Base-by-base conservation (phyloP, 2,329 filamentous ascomycete species). In the Fusarium verticillioides region DNA sequence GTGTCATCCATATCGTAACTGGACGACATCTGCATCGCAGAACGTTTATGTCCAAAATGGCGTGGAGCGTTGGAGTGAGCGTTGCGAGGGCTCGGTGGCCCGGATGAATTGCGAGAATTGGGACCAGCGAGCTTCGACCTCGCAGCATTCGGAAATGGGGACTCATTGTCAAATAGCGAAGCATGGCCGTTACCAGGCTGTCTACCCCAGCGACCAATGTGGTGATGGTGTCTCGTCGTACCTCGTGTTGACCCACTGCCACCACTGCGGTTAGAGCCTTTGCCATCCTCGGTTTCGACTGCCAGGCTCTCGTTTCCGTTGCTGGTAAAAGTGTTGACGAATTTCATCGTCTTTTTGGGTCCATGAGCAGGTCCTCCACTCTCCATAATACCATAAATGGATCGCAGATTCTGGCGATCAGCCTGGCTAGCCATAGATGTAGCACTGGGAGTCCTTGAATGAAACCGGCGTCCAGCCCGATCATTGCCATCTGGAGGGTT, bases 331-430 rank as follows among this genome's bases (percentile, higher is more conserved):
- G 92, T 91, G 81, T 94, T 96, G 65, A 94, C 93, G 79, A 98
- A 98, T 79, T 98, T 98, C 94, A 97, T 98, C 83, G 93, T 97
- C 84, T 94, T 95, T 84, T 97, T 98, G 26, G 83, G 81, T 7
- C 78, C 81, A 30, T 81, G 82, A 4, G 81, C 78, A 58, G 81
- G 82, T 26, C 79, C 80, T 60, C 87, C 85, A 52, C 85, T 87
- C 65, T 95, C 93, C 77, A 94, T 85, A 34, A 93, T 84, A 59
- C 88, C 87, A 69, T 91, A 90, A 66, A 94, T 92, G n/a, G 89
- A 90, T 60, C 92, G 88, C 78, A 89, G 83, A 76, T 86, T 80
- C 85, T 87, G 79, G 32, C 83, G 81, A 60, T 95, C 92, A 18
- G 89, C 86, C 77, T 94, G 90, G 81, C 92, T 94, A 26, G 82